Percentiles rank a stretch among this genome's conserved stretches.
phyloP scores from a whole-genome alignment of 805 yeast genomes.

The Kuraishia hungarica region DNA sequence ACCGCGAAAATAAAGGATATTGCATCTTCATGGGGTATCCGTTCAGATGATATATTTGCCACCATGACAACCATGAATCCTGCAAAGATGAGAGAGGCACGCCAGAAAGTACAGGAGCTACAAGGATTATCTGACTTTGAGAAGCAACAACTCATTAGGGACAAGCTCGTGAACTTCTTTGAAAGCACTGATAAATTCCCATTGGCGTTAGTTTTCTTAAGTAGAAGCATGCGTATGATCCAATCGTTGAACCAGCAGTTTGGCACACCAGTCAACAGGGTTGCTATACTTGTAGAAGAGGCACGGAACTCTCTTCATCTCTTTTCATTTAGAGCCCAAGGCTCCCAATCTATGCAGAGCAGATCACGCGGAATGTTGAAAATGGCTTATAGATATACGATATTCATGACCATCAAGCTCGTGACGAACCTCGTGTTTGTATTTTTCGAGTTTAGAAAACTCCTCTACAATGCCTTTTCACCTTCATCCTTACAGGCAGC shows the following conservation, averaged over 20 bases:
- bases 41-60: slow-evolving; percentile 50
- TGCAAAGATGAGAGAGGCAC: slow-evolving; percentile 18
- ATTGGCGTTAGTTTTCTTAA: slow-evolving; percentile 51
- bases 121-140: slow-evolving; percentile 27
- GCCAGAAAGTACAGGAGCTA: slow-evolving; percentile 17
- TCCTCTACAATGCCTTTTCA: neutral
- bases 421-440: neutral
- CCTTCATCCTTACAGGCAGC: neutral
- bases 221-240: slow-evolving; percentile 67
- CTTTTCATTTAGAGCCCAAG: neutral
- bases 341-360: neutral
- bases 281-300: slow-evolving; percentile 51
- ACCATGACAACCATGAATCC: slow-evolving; percentile 46
- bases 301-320: slow-evolving; percentile 24
- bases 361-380: neutral
- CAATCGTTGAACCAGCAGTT: slow-evolving; percentile 58
- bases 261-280: slow-evolving; percentile 70
- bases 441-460: neutral
- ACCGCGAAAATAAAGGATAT: slow-evolving; percentile 35
- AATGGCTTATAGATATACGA: slow-evolving; percentile 1
- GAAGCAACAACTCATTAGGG: slow-evolving; percentile 31
- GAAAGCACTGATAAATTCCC: slow-evolving; percentile 63
- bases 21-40: slow-evolving; percentile 57
- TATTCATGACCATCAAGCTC: slow-evolving; percentile 1
- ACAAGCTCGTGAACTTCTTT: slow-evolving; percentile 46